A percentile compares a stretch with the other conserved stretches of the same genome.
These are phyloP conservation scores for Anisodus tanguticus DNA, from an alignment of 257 asterid species.

Conservation along the genomic window DNA sequence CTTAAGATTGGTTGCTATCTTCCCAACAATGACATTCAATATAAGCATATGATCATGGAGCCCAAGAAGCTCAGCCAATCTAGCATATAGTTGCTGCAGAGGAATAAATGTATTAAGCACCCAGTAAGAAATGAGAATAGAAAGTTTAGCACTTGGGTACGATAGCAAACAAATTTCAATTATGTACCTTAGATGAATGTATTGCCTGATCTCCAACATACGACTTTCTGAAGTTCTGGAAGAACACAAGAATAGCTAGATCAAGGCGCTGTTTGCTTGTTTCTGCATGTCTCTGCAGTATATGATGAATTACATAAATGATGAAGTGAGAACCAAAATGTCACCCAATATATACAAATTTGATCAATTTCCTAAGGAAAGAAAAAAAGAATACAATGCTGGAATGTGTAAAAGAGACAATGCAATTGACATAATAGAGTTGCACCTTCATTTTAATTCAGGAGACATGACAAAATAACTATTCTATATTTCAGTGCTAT, in stretches of 20 bases:
- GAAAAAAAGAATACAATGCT: neutral
- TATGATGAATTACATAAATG: constrained; percentile 4
- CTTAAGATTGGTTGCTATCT: constrained; percentile 90
- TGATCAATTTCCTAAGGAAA: neutral
- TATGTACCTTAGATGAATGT: constrained; percentile 91
- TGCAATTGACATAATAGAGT: neutral
- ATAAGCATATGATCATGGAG: constrained; percentile 91
- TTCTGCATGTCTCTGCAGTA: constrained; percentile 85
- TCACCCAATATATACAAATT: neutral
- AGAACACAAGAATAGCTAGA: constrained; percentile 90
- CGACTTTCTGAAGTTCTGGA: constrained; percentile 87
- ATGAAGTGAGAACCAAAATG: neutral
- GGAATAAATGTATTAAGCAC: constrained; percentile 34
- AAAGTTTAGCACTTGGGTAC: constrained; percentile 29
- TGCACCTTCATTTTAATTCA: neutral
- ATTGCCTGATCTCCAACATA: constrained; percentile 98
- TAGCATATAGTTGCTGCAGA: constrained; percentile 93
- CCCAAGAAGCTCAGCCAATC: constrained; percentile 94
- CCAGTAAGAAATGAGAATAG: constrained; percentile 22
- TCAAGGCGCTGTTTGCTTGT: constrained; percentile 93
- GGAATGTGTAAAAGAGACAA: neutral
- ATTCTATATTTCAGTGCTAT: neutral
- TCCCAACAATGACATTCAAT: constrained; percentile 78
- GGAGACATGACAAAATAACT: constrained; percentile 18
- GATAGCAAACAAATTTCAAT: constrained; percentile 21